Base-by-base conservation (phyloP, 306 rosid species). In the Prunus armeniaca region DNA sequence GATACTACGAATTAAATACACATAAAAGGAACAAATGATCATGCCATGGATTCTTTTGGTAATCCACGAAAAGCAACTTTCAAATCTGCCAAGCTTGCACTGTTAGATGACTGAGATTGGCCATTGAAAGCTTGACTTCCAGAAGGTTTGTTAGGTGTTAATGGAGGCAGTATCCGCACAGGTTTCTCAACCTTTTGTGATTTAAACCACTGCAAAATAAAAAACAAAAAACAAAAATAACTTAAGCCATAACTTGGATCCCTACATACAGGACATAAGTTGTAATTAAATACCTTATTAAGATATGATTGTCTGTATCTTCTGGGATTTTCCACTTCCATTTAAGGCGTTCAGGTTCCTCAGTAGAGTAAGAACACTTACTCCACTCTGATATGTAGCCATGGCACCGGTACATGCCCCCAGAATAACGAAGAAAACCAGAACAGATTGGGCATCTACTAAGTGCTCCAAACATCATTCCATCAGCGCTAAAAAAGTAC, bases 381-480 rank as follows among this genome's bases (percentile, higher is more conserved):
- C 93, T 92, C 99, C 97, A 95, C 65, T 83, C 99, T 12, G 97
- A 85, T 57, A 84, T 65, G 78, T 69, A 95, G 25, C 97, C 99
- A 28, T 49, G 85, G 81, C 99, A 95, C 72, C 89, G 89, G 78
- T 89, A 92, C 92, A 84, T 85, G 75, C 96, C 97, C 76, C 96
- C 94, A 79, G 96, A 85, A 78, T 88, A 90, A 61, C 81, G 93
- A 84, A 95, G 84, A 71, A 71, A 82, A 65, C 96, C 86, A 66
- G 93, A 82, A 83, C 99, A 95, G 30, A 92, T 72, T 6, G 97
- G 89, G 82, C 99, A 95, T 63, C 69, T 80, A 61, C 77, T 78
- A 81, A 92, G 97, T 71, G 87, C 91, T 89, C 99, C 99, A 90
- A 92, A 95, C 92, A 95, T 88, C 99, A 95, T 95, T 66, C 96